Evolutionary conservation across 2,329 filamentous ascomycete species (phyloP).

Genomic region (Dryadomyces sulphureus): DNA sequence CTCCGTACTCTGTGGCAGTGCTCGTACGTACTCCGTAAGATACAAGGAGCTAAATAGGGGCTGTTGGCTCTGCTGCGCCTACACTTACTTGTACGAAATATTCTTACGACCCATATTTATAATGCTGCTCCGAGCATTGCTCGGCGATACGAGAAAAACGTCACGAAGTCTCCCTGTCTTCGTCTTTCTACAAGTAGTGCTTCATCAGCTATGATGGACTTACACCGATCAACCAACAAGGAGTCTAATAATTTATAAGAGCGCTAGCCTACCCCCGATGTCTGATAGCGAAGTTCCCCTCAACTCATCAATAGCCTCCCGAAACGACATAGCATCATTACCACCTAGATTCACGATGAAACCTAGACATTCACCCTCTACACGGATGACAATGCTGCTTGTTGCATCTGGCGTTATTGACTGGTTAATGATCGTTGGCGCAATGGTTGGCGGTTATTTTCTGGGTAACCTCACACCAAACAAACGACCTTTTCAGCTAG

Average conservation of each 20-base stretch:
- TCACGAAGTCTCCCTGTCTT: too few species aligned
- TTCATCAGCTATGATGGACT: too few species aligned
- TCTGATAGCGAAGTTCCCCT: not conserved
- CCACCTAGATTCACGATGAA: not conserved
- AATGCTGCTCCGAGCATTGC: too few species aligned
- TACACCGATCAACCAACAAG: not conserved
- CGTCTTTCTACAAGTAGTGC: too few species aligned
- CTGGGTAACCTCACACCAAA: slow-evolving; percentile 48
- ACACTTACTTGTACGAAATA: too few species aligned
- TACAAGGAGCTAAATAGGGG: too few species aligned
- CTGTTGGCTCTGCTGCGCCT: too few species aligned
- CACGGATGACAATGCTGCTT: slow-evolving; percentile 19
- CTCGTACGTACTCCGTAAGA: too few species aligned
- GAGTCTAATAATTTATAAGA: not conserved
- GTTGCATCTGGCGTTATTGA: slow-evolving; percentile 56
- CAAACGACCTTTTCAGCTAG: slow-evolving; percentile 54
- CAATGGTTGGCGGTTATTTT: slow-evolving; percentile 42
- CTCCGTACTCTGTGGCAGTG: too few species aligned
- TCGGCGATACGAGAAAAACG: too few species aligned
- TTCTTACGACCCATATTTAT: too few species aligned
- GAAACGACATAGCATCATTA: too few species aligned
- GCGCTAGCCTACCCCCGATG: slow-evolving; percentile 8
- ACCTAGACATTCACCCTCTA: not conserved
- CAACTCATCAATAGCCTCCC: not conserved
- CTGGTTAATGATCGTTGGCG: slow-evolving; percentile 52